Evolutionary conservation across 140 eudicot genomes (phyloP).

Genomic region (Stevia rebaudiana): DNA sequence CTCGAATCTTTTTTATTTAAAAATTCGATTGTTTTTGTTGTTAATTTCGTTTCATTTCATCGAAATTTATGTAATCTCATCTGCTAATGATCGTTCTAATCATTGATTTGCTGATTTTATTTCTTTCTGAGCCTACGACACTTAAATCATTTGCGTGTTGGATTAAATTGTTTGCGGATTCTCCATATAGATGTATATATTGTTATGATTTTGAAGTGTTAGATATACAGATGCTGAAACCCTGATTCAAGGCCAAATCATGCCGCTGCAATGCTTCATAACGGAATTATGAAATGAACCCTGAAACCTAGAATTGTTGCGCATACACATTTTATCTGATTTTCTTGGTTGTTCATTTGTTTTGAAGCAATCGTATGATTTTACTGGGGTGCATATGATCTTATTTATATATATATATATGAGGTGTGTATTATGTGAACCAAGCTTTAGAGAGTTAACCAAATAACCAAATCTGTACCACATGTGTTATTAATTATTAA

Average conservation of each 20-base stretch:
- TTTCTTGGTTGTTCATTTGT: not conserved
- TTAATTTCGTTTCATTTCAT: not conserved
- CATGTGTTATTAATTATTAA: too few species aligned
- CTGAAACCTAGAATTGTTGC: not conserved
- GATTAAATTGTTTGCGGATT: not conserved
- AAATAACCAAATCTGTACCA: too few species aligned
- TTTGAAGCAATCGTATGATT: not conserved
- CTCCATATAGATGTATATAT: not conserved
- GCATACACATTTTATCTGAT: not conserved
- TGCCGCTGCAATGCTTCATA: not conserved
- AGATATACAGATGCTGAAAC: not conserved
- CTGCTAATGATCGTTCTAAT: not conserved
- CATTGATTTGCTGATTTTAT: not conserved
- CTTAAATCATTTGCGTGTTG: not conserved
- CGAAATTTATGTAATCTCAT: not conserved
- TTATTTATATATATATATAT: too few species aligned
- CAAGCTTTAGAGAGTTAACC: too few species aligned
- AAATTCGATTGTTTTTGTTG: not conserved
- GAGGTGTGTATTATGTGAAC: too few species aligned
- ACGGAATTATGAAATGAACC: slow-evolving; percentile 2
- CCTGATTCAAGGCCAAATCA: too few species aligned
- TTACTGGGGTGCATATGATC: not conserved
- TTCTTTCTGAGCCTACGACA: not conserved
- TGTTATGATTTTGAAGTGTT: slow-evolving; percentile 5
- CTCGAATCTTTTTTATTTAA: not conserved